Conservation (phyloP, 495 filamentous ascomycete species). For the Aspergillus mulundensis region DNA sequence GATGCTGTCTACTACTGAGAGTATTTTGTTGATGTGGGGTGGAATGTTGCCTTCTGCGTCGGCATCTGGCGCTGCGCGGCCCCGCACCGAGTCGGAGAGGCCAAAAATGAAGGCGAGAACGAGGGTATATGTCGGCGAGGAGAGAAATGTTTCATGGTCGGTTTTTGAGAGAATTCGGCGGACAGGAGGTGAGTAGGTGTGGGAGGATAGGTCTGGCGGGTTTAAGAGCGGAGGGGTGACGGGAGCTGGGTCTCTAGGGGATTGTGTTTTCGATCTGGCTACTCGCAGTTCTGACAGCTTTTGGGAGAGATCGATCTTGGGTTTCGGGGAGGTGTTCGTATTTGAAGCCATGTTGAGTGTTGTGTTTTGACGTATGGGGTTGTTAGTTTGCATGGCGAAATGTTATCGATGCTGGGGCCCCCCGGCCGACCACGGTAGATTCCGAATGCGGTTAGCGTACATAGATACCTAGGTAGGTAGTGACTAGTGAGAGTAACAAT, state of each 20-base stretch:
- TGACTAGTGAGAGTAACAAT: no score
- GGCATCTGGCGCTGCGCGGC: constrained; percentile 66
- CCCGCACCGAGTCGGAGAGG: constrained; percentile 76
- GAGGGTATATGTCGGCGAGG: constrained; percentile 72
- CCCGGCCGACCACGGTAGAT: neutral
- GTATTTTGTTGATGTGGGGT: constrained; percentile 56
- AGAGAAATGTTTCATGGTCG: constrained; percentile 79
- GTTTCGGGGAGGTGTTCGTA: constrained; percentile 17
- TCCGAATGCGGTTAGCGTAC: neutral
- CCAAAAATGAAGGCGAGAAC: constrained; percentile 80
- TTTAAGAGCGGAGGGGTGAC: constrained; percentile 67
- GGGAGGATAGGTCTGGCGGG: constrained; percentile 58
- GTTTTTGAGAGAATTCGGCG: constrained; percentile 73
- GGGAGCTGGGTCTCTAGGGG: constrained; percentile 62
- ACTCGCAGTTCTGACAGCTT: constrained; percentile 64
- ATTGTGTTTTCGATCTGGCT: constrained; percentile 52
- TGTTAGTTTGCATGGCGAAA: neutral
- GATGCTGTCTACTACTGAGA: constrained; percentile 65
- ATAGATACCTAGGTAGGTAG: no score
- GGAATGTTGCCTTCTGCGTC: constrained; percentile 48
- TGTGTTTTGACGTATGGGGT: neutral
- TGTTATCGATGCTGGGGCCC: no score
- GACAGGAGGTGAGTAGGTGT: constrained; percentile 60
- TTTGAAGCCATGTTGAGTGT: constrained; percentile 28
- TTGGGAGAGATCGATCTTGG: constrained; percentile 56